Evolutionary conservation across 2,329 filamentous ascomycete genomes (phyloP), one percentile per base, ranked within the genome.

Genomic region (Aspergillus udagawae): DNA sequence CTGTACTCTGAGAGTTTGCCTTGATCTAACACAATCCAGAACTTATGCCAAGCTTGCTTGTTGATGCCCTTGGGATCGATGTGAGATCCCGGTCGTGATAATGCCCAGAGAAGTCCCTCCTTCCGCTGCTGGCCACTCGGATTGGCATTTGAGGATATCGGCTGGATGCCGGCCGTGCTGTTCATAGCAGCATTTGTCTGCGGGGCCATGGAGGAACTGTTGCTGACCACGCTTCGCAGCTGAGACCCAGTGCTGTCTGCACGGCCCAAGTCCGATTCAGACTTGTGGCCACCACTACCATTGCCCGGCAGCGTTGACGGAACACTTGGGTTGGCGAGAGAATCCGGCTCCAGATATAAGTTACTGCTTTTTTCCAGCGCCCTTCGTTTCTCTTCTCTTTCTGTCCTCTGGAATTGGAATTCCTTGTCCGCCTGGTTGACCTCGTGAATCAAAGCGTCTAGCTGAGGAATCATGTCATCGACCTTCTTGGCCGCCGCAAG

Each of bases 21-120:
- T 74, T 96, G 92, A 71, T 97, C 95, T 48, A 99, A 82, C 2
- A 99, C 94, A 62, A 99, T 95, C 94, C 94, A 99, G 76, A 97
- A 99, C 90, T 99, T 99, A 75, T 99, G 94, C 94, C 94, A 99
- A 52, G 91, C 92, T 75, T 96, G 92, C 73, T 97, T 97, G 70
- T 97, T 97, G 65, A 99, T 80, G 20, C 91, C 92, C 65, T 94
- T 91, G 9, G 94, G 94, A 72, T 99, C 95, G 28, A 94, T 92
- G 73, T 99, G 94, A 56, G 91, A 93, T 20, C 92, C 92, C 3
- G 93, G 93, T 61, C 91, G 86, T 70, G 93, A 97, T 48, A 97
- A 79, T 27, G 95, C 92, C 94, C 94, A 99, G 7, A 99, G 76
- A 9, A 99, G 80, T 5, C 94, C 95, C 77, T 99, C 94, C 71